A percentile compares a stretch with the other conserved stretches of the same genome.
These are phyloP conservation scores for Gynochthodes officinalis DNA, from an alignment of 257 asterid species.

Conservation along the genomic window DNA sequence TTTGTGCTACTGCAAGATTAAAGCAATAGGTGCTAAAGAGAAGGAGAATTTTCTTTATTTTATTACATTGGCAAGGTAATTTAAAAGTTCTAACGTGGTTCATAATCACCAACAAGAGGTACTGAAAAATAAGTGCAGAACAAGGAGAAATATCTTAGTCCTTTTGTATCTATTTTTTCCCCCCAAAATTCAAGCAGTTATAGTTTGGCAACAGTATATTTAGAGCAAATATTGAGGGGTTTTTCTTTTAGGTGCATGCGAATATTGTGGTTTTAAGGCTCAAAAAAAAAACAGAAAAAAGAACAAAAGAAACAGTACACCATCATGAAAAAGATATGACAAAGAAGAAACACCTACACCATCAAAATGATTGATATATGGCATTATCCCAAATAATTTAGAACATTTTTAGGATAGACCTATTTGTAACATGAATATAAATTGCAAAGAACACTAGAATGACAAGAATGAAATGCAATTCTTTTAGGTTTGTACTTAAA, in stretches of 20 bases:
- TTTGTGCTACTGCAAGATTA: not conserved
- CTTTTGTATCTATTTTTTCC: not conserved
- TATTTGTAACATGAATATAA: not conserved
- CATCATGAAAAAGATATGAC: not conserved
- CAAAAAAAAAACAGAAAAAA: too few species aligned
- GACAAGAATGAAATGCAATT: not conserved
- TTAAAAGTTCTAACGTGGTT: not conserved
- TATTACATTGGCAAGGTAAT: not conserved
- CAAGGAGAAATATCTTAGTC: not conserved
- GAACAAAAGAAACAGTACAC: not conserved
- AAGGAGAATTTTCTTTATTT: not conserved
- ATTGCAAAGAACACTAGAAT: not conserved
- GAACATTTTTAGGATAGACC: not conserved
- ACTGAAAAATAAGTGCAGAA: not conserved
- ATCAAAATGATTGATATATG: not conserved
- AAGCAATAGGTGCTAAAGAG: not conserved
- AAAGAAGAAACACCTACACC: not conserved
- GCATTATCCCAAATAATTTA: not conserved
- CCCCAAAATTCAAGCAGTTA: not conserved
- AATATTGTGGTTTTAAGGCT: not conserved
- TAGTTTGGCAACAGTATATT: not conserved
- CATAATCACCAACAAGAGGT: not conserved
- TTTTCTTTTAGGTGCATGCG: not conserved
- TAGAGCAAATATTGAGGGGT: too few species aligned
- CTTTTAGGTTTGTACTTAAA: conserved; percentile 17